Base-by-base conservation (phyloP, 768 basidiomycete species). In the Panus rudis region DNA sequence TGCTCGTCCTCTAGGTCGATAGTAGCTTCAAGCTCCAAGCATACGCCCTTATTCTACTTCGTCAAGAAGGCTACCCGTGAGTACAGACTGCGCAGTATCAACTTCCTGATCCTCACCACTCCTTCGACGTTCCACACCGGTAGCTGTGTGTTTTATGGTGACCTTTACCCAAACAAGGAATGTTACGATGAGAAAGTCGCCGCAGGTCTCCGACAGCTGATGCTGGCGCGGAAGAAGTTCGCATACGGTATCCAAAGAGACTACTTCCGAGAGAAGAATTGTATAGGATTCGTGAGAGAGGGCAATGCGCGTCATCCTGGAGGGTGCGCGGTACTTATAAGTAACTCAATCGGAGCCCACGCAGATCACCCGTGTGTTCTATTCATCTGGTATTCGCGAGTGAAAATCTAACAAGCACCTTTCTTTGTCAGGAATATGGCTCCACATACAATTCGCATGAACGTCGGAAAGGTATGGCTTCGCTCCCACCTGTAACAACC, bases 111-210 rank as follows among this genome's bases (percentile, higher is more conserved):
- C 32, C 25, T 1, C 38, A 30, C 19, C 25, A 10, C 38, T 34
- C 37, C 39, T 17, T 27, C 25, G 23, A n/a, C 19, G 14, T 1
- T 25, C 41, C 7, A 26, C 39, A 38, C 45, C 23, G n/a, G n/a
- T 41, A 91, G 88, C 30, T 92, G 88, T 52, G 78, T 89, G n/a
- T 92, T 90, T 60, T 90, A 89, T 48, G 88, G 86, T 5, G 88
- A 91, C 59, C 54, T 90, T 13, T 88, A 86, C 53, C 82, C 79
- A 0, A 84, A 86, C 52, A 51, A 63, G 31, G 82, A 84, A 58
- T 79, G 81, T 48, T 85, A 78, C 55, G 70, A 80, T 48, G 70
- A 70, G 47, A 56, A 58, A 13, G 69, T 72, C 6, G 70, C 81
- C 7, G 58, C 55, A 24, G 73, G 73, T 34, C 67, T 91, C 38